Conservation (phyloP, 805 yeast genomes). For the Trichomonascus vanleenenianus region DNA sequence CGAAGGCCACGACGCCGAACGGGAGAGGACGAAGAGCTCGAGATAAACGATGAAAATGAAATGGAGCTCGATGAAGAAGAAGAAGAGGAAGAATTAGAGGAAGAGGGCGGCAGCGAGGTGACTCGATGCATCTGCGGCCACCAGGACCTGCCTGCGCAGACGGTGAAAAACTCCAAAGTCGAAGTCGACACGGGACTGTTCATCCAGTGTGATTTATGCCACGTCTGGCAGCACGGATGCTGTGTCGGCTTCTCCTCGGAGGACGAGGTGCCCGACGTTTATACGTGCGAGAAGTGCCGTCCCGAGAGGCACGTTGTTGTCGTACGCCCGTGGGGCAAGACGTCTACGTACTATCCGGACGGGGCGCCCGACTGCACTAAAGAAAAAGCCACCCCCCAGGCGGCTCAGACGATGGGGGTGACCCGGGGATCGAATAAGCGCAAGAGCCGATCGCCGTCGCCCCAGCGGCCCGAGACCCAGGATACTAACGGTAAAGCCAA, state of each 20-base stretch:
- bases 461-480: slow-evolving; percentile 1
- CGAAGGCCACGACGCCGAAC: too few relatives aligned
- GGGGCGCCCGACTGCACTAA: slow-evolving; percentile 16
- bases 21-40: too few relatives aligned
- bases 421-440: too few relatives aligned
- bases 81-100: slow-evolving; percentile 10
- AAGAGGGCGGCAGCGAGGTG: slow-evolving; percentile 30
- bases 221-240: slow-evolving; percentile 96
- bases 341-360: slow-evolving; percentile 43
- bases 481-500: neutral
- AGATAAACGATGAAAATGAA: too few relatives aligned
- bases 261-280: slow-evolving; percentile 79
- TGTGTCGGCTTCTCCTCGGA: slow-evolving; percentile 82
- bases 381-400: slow-evolving; percentile 2
- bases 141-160: slow-evolving; percentile 35
- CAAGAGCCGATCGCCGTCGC: neutral
- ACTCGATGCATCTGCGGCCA: slow-evolving; percentile 51
- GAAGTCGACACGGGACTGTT: slow-evolving; percentile 85
- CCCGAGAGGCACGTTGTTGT: slow-evolving; percentile 70
- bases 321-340: slow-evolving; percentile 40
- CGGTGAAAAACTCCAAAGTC: slow-evolving; percentile 18
- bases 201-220: slow-evolving; percentile 90
- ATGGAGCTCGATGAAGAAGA: slow-evolving; percentile 10
- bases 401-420: too few relatives aligned
- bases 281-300: slow-evolving; percentile 88